Conservation (phyloP, 2,329 filamentous ascomycete species). For the Blastomyces parvus region DNA sequence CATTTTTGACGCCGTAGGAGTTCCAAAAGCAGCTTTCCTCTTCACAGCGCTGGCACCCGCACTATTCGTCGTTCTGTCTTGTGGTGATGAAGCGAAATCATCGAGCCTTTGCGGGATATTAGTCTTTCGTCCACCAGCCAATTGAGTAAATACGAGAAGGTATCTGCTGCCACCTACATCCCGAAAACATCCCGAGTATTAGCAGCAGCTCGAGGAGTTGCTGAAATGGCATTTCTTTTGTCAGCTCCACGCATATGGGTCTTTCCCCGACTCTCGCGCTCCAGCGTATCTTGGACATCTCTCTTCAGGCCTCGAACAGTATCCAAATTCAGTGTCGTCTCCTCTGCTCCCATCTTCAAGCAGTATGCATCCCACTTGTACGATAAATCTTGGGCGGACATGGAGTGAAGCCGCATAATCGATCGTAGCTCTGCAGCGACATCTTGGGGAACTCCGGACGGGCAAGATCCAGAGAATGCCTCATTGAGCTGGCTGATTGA, state of each 20-base stretch:
- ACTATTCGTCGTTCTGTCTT: constrained; percentile 24
- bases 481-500: constrained; percentile 42
- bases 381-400: constrained; percentile 77
- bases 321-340: constrained; percentile 60
- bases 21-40: constrained; percentile 44
- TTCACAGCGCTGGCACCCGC: constrained; percentile 42
- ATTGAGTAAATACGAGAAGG: not conserved
- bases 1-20: constrained; percentile 35
- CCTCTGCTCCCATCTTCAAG: constrained; percentile 82
- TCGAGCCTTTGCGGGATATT: constrained; percentile 46
- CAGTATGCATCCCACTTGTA: constrained; percentile 99
- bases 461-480: constrained; percentile 49
- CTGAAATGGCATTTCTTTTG: constrained; percentile 48
- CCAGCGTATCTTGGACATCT: constrained; percentile 72
- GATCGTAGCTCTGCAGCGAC: constrained; percentile 73
- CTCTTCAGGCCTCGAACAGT: constrained; percentile 72
- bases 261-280: constrained; percentile 63
- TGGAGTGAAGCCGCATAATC: constrained; percentile 72
- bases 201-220: constrained; percentile 50
- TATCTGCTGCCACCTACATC: constrained; percentile 45
- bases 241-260: constrained; percentile 55
- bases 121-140: constrained; percentile 10
- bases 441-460: constrained; percentile 59
- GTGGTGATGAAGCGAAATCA: constrained; percentile 54
- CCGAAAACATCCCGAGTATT: constrained; percentile 64